Evolutionary conservation across 2,329 filamentous ascomycete species (phyloP).

Genomic region (Fusarium brachygibbosum): DNA sequence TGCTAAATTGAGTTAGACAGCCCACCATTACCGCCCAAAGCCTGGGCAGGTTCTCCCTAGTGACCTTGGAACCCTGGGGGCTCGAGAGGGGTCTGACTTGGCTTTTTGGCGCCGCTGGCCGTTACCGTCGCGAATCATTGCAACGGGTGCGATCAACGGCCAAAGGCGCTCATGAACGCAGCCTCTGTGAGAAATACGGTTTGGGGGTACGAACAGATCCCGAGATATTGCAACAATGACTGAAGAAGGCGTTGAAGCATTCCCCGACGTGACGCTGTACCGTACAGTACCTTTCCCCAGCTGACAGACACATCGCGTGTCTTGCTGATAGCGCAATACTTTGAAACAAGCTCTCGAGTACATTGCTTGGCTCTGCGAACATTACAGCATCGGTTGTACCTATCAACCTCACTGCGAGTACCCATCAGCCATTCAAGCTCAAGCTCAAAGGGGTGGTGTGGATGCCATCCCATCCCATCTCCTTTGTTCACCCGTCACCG

Average conservation of each 20-base stretch:
- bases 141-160: conserved; percentile 28
- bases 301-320: conserved; percentile 36
- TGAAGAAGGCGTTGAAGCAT: conserved; percentile 29
- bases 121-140: conserved; percentile 25
- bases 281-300: not conserved
- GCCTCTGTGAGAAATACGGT: conserved; percentile 21
- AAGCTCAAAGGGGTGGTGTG: conserved; percentile 31
- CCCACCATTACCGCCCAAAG: conserved; percentile 30
- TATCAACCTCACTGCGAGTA: conserved; percentile 29
- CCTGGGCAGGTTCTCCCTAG: conserved; percentile 26
- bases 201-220: conserved; percentile 12
- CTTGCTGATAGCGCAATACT: conserved; percentile 37
- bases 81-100: conserved; percentile 27
- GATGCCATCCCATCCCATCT: conserved; percentile 23
- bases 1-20: conserved; percentile 18
- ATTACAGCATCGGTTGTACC: conserved; percentile 27
- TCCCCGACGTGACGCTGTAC: conserved; percentile 20
- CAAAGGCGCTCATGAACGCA: conserved; percentile 24
- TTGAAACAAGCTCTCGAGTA: conserved; percentile 16
- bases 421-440: conserved; percentile 2
- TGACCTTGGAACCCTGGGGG: conserved; percentile 20
- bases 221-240: conserved; percentile 15
- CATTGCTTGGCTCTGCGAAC: conserved; percentile 10
- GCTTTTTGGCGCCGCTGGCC: conserved; percentile 35
- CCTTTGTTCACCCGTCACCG: conserved; percentile 34